Conservation (phyloP, 768 basidiomycete genomes). For the Agaricus subrufescens region DNA sequence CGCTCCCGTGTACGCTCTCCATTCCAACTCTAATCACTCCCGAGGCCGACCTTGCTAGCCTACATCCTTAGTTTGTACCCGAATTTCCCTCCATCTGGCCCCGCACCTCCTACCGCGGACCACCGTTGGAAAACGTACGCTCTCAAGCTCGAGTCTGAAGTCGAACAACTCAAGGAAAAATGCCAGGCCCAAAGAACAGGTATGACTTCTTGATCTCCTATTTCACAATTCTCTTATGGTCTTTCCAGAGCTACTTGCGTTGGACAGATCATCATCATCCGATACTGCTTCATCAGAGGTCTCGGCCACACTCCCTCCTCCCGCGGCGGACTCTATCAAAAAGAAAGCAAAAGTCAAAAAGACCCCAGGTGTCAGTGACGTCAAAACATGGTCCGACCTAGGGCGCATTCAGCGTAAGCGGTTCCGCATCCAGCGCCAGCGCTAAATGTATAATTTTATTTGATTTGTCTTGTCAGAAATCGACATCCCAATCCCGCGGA, state of each 20-base stretch:
- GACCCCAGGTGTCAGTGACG: constrained; percentile 5
- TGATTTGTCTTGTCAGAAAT: not conserved
- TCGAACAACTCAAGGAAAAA: constrained; percentile 30
- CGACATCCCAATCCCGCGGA: not conserved
- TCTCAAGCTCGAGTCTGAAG: constrained; percentile 35
- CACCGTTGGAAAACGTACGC: constrained; percentile 36
- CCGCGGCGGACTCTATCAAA: not conserved
- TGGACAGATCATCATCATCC: not conserved
- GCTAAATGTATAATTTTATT: not conserved
- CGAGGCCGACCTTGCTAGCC: constrained; percentile 23
- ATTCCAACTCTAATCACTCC: not conserved
- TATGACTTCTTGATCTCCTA: not conserved
- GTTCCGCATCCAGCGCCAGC: not conserved
- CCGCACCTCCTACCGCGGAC: constrained; percentile 17
- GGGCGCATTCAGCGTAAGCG: too few relatives aligned
- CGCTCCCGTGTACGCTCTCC: constrained; percentile 31
- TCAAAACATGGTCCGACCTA: not conserved
- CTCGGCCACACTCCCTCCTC: not conserved
- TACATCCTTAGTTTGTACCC: constrained; percentile 39
- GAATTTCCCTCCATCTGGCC: constrained; percentile 24
- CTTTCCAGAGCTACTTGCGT: not conserved
- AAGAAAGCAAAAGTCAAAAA: constrained; percentile 6
- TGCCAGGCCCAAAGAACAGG: constrained; percentile 22
- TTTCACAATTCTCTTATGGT: not conserved
- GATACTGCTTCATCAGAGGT: not conserved